A percentile compares a stretch with the other conserved stretches of the same genome.
These are phyloP conservation scores for Kwoniella shivajii DNA, from an alignment of 1,284 basidiomycete genomes.

Conservation along the genomic window DNA sequence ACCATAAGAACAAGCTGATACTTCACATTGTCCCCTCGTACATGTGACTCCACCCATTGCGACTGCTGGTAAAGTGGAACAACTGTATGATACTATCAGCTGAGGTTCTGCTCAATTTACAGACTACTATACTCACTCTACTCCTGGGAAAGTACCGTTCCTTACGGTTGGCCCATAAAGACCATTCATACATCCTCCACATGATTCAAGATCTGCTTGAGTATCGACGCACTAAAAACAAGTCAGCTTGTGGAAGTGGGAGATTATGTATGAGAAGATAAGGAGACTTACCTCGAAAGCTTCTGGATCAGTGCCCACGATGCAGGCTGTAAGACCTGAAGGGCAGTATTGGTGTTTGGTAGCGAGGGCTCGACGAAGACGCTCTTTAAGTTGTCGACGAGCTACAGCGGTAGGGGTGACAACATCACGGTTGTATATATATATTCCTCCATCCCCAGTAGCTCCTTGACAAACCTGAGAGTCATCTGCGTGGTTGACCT, in stretches of 20 bases:
- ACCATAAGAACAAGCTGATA: conserved; percentile 15
- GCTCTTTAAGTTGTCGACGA: neutral
- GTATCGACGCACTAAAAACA: conserved; percentile 10
- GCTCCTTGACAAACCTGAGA: neutral
- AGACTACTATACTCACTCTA: conserved; percentile 17
- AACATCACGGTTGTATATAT: neutral
- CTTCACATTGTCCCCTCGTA: conserved; percentile 10
- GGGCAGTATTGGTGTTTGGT: neutral
- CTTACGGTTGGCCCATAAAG: neutral
- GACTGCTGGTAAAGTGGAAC: conserved; percentile 8
- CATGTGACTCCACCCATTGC: conserved; percentile 16
- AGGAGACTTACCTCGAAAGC: conserved; percentile 9
- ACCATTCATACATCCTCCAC: conserved; percentile 12
- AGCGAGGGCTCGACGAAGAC: neutral
- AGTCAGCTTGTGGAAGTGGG: neutral
- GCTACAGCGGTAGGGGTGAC: neutral
- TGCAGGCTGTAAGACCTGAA: neutral
- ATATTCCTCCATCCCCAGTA: neutral
- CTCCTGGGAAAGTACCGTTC: neutral
- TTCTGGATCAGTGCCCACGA: neutral
- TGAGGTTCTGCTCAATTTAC: too few species aligned
- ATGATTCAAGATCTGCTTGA: conserved; percentile 8
- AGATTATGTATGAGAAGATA: neutral
- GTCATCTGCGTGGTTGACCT: too few species aligned
- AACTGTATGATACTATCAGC: conserved; percentile 8